These are phyloP conservation scores for Stevia rebaudiana DNA, from an alignment of 140 eudicot species.

Conservation along the genomic window DNA sequence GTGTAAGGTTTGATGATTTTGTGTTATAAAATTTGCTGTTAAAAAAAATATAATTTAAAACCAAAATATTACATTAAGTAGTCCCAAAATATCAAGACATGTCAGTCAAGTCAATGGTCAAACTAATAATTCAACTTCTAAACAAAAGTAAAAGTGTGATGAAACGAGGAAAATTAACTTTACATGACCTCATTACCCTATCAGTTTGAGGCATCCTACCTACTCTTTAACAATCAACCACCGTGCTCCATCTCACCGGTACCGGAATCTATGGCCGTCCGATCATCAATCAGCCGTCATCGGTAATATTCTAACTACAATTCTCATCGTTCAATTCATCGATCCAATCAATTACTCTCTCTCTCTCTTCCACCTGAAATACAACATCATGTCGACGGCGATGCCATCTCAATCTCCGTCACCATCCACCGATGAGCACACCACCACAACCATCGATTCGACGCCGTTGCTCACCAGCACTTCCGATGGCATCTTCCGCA, in stretches of 20 bases:
- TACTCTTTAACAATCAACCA: not conserved
- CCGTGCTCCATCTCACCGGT: not conserved
- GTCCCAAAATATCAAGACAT: no score
- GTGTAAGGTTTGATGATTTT: no score
- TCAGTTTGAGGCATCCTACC: not conserved
- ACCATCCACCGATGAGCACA: constrained; percentile 15
- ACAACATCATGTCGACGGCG: constrained; percentile 16
- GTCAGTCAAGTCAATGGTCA: no score
- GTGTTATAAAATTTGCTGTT: no score
- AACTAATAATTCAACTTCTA: no score
- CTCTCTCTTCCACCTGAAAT: not conserved
- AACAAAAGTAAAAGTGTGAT: not conserved
- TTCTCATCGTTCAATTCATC: not conserved
- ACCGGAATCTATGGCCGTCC: not conserved
- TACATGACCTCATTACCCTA: not conserved
- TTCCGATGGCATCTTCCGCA: constrained; percentile 31
- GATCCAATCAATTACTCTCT: not conserved
- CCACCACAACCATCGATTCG: constrained; percentile 25
- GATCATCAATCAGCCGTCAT: not conserved
- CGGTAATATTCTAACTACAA: not conserved
- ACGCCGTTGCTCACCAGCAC: constrained; percentile 43
- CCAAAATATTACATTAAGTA: no score
- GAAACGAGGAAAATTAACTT: not conserved
- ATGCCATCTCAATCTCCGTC: constrained; percentile 13
- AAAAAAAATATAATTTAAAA: no score